phyloP scores from a whole-genome alignment of 495 filamentous ascomycete genomes.

The Talaromyces liani region DNA sequence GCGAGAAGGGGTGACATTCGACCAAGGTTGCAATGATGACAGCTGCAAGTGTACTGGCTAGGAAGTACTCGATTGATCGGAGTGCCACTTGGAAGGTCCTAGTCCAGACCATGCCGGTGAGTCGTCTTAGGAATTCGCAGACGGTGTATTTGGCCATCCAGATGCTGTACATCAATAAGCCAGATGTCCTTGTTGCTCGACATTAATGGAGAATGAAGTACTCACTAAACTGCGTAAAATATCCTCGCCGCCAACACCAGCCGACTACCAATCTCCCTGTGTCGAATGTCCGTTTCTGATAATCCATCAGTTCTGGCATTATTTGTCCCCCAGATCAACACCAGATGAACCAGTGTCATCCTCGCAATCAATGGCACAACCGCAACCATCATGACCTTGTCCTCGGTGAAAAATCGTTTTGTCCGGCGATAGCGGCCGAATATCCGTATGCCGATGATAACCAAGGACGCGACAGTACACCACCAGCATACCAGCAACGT shows the following conservation, averaged over 20 bases:
- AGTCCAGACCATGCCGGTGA: conserved; percentile 62
- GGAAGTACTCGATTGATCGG: conserved; percentile 61
- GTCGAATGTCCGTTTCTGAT: conserved; percentile 30
- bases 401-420: conserved; percentile 75
- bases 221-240: conserved; percentile 49
- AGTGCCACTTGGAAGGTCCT: conserved; percentile 60
- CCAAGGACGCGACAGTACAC: conserved; percentile 75
- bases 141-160: conserved; percentile 91
- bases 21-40: conserved; percentile 72
- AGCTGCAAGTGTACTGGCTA: conserved; percentile 67
- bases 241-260: conserved; percentile 46
- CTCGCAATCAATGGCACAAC: conserved; percentile 73
- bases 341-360: conserved; percentile 80
- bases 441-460: conserved; percentile 72
- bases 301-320: conserved; percentile 48
- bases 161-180: conserved; percentile 45
- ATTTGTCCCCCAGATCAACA: conserved; percentile 83
- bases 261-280: conserved; percentile 42
- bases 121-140: conserved; percentile 80
- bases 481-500: conserved; percentile 91
- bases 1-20: conserved; percentile 77
- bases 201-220: no score
- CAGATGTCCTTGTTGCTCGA: not conserved
- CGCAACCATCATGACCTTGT: conserved; percentile 74
- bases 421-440: conserved; percentile 73